phyloP scores from a whole-genome alignment of 1,139 yeast genomes.

The Magnusiomyces sp. region DNA sequence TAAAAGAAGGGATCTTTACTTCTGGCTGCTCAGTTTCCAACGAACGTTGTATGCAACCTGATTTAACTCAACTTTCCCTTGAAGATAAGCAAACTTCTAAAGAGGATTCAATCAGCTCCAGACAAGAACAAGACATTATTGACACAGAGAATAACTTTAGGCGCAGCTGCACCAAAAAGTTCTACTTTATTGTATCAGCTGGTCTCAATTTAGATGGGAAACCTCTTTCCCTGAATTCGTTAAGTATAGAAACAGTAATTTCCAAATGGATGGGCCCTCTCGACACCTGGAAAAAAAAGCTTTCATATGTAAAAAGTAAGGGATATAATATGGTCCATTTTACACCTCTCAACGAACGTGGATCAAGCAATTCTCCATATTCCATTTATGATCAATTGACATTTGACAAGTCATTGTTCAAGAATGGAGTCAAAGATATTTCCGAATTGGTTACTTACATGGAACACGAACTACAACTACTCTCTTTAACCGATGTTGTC shows the following conservation, averaged over 20 bases:
- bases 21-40: background rate
- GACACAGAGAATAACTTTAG: background rate
- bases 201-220: constrained; percentile 49
- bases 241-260: constrained; percentile 75
- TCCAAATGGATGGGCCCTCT: constrained; percentile 84
- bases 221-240: constrained; percentile 65
- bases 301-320: constrained; percentile 53
- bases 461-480: constrained; percentile 49
- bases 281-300: constrained; percentile 56
- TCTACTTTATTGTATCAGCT: constrained; percentile 78
- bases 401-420: constrained; percentile 63
- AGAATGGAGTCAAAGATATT: constrained; percentile 41
- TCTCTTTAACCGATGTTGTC: constrained; percentile 85
- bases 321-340: constrained; percentile 95
- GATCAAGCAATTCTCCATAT: constrained; percentile 86
- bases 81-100: background rate
- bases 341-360: constrained; percentile 85
- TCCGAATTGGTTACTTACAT: constrained; percentile 40
- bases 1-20: background rate
- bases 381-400: constrained; percentile 77
- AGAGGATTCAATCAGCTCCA: background rate
- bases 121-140: background rate
- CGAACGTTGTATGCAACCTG: background rate
- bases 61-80: background rate
- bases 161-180: constrained; percentile 40